Evolutionary conservation across 371 early-diverging fungal genomes (phyloP).

Genomic region (Mortierella sp.): DNA sequence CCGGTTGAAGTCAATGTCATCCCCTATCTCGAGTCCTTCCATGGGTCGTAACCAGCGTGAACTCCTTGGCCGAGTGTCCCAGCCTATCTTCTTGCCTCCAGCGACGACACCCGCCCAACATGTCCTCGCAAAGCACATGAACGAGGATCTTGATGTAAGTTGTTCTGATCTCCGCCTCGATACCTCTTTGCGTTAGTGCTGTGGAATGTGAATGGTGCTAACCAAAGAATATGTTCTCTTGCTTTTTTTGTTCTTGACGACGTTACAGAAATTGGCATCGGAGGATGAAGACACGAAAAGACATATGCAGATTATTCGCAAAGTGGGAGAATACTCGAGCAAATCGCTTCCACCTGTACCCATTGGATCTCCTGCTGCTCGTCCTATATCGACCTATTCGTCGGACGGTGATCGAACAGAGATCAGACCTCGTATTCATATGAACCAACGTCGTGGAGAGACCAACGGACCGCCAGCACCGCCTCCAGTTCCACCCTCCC

Average conservation of each 20-base stretch:
- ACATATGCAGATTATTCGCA: conserved; percentile 49
- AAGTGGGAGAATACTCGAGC: conserved; percentile 40
- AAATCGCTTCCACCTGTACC: conserved; percentile 49
- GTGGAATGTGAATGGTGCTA: not conserved
- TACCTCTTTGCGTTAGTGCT: too few species aligned
- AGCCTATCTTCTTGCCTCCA: conserved; percentile 41
- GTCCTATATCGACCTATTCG: conserved; percentile 37
- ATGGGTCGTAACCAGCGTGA: conserved; percentile 31
- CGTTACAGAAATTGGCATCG: conserved; percentile 23
- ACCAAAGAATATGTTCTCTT: not conserved
- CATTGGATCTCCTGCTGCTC: conserved; percentile 1
- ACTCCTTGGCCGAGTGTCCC: conserved; percentile 28
- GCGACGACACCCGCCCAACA: conserved; percentile 35
- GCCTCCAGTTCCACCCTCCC: conserved; percentile 32
- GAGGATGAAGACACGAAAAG: conserved; percentile 47
- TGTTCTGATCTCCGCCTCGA: not conserved
- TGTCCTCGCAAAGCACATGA: conserved; percentile 42
- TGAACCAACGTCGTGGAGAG: too few species aligned
- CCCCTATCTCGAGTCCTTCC: conserved; percentile 37
- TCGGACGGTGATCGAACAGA: conserved; percentile 25
- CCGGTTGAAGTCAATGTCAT: conserved; percentile 15
- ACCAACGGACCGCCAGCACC: conserved; percentile 18
- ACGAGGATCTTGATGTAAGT: conserved; percentile 50
- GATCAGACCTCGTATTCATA: conserved; percentile 1
- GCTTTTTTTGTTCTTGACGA: not conserved